Conservation (phyloP, 192 early-diverging fungal species). For the Radiomyces spectabilis region DNA sequence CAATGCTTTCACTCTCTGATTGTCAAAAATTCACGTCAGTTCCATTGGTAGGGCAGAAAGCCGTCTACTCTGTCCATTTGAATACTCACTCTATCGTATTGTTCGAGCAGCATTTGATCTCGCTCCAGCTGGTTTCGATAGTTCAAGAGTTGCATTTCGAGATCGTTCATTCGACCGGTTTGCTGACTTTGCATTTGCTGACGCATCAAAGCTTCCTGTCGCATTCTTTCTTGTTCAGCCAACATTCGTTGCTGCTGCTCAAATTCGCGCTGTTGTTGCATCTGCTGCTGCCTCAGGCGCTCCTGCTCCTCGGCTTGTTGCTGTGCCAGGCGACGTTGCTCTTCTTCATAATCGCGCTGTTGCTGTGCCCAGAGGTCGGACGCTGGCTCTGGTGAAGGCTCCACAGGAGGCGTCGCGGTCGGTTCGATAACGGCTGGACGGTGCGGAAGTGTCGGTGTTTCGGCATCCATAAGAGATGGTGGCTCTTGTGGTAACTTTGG, state of each 20-base stretch:
- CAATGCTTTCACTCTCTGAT: slow-evolving; percentile 66
- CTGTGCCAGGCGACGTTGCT: slow-evolving; percentile 53
- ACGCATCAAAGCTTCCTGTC: slow-evolving; percentile 63
- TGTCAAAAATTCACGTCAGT: not conserved
- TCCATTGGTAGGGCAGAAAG: not conserved
- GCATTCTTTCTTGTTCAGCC: slow-evolving; percentile 59
- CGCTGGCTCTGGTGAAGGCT: slow-evolving; percentile 43
- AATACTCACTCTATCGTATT: slow-evolving; percentile 70
- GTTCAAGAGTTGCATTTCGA: slow-evolving; percentile 74
- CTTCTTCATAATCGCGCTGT: slow-evolving; percentile 54
- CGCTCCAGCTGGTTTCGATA: slow-evolving; percentile 71
- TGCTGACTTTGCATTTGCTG: slow-evolving; percentile 78
- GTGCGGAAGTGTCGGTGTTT: slow-evolving; percentile 57
- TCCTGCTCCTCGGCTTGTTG: slow-evolving; percentile 52
- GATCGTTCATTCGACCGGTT: slow-evolving; percentile 65
- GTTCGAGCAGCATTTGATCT: slow-evolving; percentile 74
- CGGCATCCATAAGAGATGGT: slow-evolving; percentile 72
- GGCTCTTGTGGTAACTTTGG: slow-evolving; percentile 76
- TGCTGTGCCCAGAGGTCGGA: slow-evolving; percentile 57
- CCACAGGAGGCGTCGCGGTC: slow-evolving; percentile 34
- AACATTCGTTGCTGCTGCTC: slow-evolving; percentile 72
- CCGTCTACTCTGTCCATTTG: not conserved
- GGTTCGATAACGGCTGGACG: slow-evolving; percentile 16
- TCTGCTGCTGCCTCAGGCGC: slow-evolving; percentile 49
- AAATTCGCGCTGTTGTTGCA: slow-evolving; percentile 60